Conservation (phyloP, 2,329 filamentous ascomycete genomes). For the Fusarium tuaranense region DNA sequence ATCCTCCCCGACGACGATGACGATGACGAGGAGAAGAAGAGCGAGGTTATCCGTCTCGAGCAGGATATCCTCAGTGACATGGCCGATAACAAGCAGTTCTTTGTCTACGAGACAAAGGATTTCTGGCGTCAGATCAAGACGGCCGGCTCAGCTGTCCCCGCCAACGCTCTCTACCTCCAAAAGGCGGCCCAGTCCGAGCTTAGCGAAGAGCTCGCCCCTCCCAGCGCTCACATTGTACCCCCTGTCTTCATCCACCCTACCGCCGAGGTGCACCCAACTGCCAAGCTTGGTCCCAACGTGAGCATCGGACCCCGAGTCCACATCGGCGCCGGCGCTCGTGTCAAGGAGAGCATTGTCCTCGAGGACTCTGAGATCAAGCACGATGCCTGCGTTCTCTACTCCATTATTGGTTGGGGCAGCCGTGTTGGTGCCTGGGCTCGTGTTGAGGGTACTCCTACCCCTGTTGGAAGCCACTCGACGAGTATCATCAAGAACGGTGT, state of each 20-base stretch:
- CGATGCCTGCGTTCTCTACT: slow-evolving; percentile 94
- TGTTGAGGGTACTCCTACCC: slow-evolving; percentile 93
- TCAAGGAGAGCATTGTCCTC: slow-evolving; percentile 96
- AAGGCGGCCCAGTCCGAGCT: slow-evolving; percentile 87
- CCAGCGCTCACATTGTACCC: slow-evolving; percentile 87
- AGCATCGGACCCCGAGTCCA: slow-evolving; percentile 91
- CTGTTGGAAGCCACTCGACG: slow-evolving; percentile 88
- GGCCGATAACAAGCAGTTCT: slow-evolving; percentile 97
- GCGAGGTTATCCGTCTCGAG: slow-evolving; percentile 91
- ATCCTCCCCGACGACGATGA: slow-evolving; percentile 63
- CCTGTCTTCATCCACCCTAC: slow-evolving; percentile 96
- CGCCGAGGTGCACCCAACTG: slow-evolving; percentile 90
- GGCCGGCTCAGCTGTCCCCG: slow-evolving; percentile 94
- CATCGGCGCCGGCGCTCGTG: slow-evolving; percentile 86
- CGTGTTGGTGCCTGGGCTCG: slow-evolving; percentile 97
- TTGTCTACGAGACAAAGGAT: slow-evolving; percentile 97
- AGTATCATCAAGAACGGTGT: slow-evolving; percentile 98
- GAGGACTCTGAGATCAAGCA: slow-evolving; percentile 97
- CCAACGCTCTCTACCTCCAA: slow-evolving; percentile 95
- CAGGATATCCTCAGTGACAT: slow-evolving; percentile 97
- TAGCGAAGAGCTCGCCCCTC: slow-evolving; percentile 78
- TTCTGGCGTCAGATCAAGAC: slow-evolving; percentile 99
- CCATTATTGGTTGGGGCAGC: slow-evolving; percentile 97
- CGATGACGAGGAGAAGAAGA: slow-evolving; percentile 82
- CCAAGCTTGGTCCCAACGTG: slow-evolving; percentile 96